A percentile compares a stretch with the other conserved stretches of the same genome.
Evolutionary conservation across 2,329 filamentous ascomycete genomes (phyloP).

Genomic region (Diaporthe citriasiana): DNA sequence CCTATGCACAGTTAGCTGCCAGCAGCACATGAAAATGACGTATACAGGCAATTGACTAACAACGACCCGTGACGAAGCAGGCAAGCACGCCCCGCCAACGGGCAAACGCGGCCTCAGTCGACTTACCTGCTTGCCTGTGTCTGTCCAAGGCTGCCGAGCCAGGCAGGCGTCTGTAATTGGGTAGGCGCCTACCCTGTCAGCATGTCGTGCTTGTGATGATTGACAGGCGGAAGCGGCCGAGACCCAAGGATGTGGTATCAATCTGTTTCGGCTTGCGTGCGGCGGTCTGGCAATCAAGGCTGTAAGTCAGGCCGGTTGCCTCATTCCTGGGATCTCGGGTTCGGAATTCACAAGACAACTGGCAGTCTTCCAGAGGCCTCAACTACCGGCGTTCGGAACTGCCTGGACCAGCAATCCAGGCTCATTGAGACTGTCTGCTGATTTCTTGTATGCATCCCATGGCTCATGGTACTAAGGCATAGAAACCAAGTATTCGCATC

Average conservation of each 20-base stretch:
- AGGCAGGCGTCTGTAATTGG: slow-evolving; percentile 23
- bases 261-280: slow-evolving; percentile 29
- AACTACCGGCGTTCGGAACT: slow-evolving; percentile 4
- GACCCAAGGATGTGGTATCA: slow-evolving; percentile 13
- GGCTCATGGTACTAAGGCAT: not conserved
- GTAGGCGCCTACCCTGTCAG: not conserved
- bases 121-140: slow-evolving; percentile 10
- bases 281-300: slow-evolving; percentile 16
- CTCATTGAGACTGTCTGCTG: not conserved
- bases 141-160: not conserved
- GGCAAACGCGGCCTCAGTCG: slow-evolving; percentile 23
- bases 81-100: slow-evolving; percentile 17
- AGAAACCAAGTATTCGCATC: too few species aligned
- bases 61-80: slow-evolving; percentile 30
- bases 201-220: not conserved
- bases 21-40: slow-evolving; percentile 41
- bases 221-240: slow-evolving; percentile 34
- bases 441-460: not conserved
- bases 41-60: slow-evolving; percentile 41
- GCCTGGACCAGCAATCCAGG: not conserved
- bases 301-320: slow-evolving; percentile 29
- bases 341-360: slow-evolving; percentile 3
- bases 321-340: slow-evolving; percentile 29
- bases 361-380: slow-evolving; percentile 18
- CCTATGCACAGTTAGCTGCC: slow-evolving; percentile 13